These are phyloP conservation scores for Exophiala calicioides DNA, from an alignment of 2,329 filamentous ascomycete genomes.

Conservation along the genomic window DNA sequence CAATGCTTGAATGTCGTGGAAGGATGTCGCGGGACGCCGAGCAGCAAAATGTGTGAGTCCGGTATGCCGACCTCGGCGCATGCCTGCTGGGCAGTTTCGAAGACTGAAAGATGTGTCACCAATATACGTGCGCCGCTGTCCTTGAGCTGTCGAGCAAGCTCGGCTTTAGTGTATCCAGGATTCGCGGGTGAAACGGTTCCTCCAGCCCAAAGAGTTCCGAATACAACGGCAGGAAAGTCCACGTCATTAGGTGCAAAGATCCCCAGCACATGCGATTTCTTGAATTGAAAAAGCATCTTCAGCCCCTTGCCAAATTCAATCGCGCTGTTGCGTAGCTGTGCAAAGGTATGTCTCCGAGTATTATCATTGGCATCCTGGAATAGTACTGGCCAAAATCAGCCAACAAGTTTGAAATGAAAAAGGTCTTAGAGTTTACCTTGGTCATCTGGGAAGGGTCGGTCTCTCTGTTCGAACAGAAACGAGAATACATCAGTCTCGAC, in stretches of 20 bases:
- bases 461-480: conserved; percentile 71
- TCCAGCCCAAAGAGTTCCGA: conserved; percentile 80
- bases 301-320: conserved; percentile 76
- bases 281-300: conserved; percentile 71
- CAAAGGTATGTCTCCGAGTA: neutral
- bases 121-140: conserved; percentile 45
- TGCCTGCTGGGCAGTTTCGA: neutral
- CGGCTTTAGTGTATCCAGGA: conserved; percentile 77
- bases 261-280: conserved; percentile 77
- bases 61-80: neutral
- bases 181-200: conserved; percentile 83
- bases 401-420: too few relatives aligned
- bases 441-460: conserved; percentile 66
- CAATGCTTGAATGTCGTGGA: neutral
- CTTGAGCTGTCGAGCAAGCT: conserved; percentile 79
- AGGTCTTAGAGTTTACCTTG: too few relatives aligned
- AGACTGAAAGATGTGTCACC: neutral
- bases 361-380: neutral
- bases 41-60: neutral
- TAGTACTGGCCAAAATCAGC: too few relatives aligned
- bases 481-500: conserved; percentile 76
- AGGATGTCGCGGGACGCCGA: neutral
- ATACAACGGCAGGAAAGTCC: conserved; percentile 74
- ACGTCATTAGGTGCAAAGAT: conserved; percentile 84
- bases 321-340: conserved; percentile 41